Percentiles rank a stretch among this genome's conserved stretches.
phyloP scores from a whole-genome alignment of 257 asterid genomes.

The Solanum tacnaense region DNA sequence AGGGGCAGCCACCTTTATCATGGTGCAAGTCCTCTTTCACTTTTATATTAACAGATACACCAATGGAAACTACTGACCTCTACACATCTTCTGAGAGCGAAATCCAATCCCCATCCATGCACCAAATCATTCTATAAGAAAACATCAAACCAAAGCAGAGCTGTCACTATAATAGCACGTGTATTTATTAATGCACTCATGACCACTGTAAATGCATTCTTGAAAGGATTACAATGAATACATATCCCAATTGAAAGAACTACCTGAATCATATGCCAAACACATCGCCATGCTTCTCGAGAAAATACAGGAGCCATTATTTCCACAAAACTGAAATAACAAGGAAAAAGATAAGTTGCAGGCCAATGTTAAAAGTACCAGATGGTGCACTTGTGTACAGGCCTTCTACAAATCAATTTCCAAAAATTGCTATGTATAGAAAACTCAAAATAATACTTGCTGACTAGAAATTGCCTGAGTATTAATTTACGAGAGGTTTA shows the following conservation, averaged over 20 bases:
- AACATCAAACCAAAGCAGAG: conserved; percentile 1
- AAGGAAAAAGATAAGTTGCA: background rate
- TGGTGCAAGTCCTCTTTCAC: background rate
- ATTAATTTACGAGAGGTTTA: background rate
- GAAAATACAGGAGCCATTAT: conserved; percentile 99
- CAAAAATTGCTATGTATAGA: background rate
- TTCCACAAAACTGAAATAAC: conserved; percentile 80
- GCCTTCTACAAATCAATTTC: background rate
- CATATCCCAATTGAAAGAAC: background rate
- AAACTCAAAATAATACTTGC: background rate
- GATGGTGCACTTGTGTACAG: background rate
- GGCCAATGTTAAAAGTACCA: background rate
- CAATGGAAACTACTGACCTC: conserved; percentile 43
- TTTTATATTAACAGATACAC: background rate
- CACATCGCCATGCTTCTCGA: conserved; percentile 98
- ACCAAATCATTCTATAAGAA: conserved; percentile 87
- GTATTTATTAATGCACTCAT: background rate
- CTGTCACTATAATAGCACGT: background rate
- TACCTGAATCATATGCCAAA: conserved; percentile 99
- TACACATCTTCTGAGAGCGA: conserved; percentile 92
- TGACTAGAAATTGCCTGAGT: background rate
- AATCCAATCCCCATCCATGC: conserved; percentile 99
- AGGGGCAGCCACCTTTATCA: background rate
- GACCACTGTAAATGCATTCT: background rate
- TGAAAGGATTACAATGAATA: background rate